These are phyloP conservation scores for Arthrobotrys sphaeroides DNA, from an alignment of 2,329 filamentous ascomycete genomes.

Conservation along the genomic window DNA sequence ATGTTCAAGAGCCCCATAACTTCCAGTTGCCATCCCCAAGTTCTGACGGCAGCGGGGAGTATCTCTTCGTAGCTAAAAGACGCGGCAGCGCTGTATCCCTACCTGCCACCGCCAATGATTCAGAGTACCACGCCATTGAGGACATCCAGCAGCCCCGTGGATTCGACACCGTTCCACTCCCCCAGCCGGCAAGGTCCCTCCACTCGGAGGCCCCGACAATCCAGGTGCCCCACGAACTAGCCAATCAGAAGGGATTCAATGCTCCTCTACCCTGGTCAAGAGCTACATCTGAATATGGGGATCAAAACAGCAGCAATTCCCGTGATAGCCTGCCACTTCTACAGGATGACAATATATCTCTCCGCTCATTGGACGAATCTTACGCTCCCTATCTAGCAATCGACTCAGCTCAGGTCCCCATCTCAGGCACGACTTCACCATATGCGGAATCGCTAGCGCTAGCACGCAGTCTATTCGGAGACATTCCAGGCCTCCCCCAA, in stretches of 20 bases:
- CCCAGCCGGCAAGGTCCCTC: background rate
- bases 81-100: constrained; percentile 17
- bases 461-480: constrained; percentile 44
- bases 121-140: background rate
- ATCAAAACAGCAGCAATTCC: background rate
- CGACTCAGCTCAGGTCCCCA: constrained; percentile 8
- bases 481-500: constrained; percentile 28
- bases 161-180: background rate
- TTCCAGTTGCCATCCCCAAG: constrained; percentile 30
- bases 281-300: constrained; percentile 19
- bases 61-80: background rate
- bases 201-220: constrained; percentile 8
- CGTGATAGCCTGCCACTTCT: background rate
- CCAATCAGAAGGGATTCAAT: background rate
- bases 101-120: constrained; percentile 10
- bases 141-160: background rate
- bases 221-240: background rate
- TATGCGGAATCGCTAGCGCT: constrained; percentile 42
- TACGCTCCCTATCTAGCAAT: background rate
- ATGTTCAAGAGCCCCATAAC: background rate
- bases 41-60: constrained; percentile 9
- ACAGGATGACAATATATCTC: background rate
- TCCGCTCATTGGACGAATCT: constrained; percentile 5
- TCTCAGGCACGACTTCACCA: constrained; percentile 21
- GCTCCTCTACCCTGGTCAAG: constrained; percentile 20